These are phyloP conservation scores for Leccinellum rugosiceps DNA, from an alignment of 768 basidiomycete species.

Conservation along the genomic window DNA sequence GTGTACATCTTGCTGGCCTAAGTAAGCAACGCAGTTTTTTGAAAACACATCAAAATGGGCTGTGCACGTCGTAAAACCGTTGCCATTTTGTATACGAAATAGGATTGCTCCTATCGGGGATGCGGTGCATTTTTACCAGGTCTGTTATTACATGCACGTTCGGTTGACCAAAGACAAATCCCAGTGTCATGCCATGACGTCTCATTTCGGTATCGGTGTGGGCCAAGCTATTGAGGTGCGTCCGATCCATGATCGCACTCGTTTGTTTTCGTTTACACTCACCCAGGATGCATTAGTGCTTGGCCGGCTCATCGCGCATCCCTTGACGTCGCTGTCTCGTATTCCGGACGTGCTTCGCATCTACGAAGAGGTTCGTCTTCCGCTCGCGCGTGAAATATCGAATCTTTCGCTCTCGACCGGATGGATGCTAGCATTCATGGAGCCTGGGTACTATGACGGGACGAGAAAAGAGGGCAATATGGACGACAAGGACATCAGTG, in stretches of 20 bases:
- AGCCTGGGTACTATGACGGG: slow-evolving; percentile 23
- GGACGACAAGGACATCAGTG: slow-evolving; percentile 7
- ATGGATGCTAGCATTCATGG: slow-evolving; percentile 6
- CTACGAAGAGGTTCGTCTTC: slow-evolving; percentile 14
- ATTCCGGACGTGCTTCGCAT: slow-evolving; percentile 3
- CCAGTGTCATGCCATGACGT: slow-evolving; percentile 25
- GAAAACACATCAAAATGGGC: slow-evolving; percentile 41
- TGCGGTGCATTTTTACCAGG: slow-evolving; percentile 32
- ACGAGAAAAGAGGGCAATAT: slow-evolving; percentile 1
- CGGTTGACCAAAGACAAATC: not conserved
- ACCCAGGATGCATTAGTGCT: slow-evolving; percentile 20
- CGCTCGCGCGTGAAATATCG: slow-evolving; percentile 10
- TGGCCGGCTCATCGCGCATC: slow-evolving; percentile 22
- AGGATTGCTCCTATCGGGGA: slow-evolving; percentile 38
- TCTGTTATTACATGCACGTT: no score
- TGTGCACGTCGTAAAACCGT: slow-evolving; percentile 39
- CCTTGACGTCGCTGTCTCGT: slow-evolving; percentile 6
- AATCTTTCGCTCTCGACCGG: slow-evolving; percentile 8
- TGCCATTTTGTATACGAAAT: slow-evolving; percentile 38
- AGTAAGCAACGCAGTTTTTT: slow-evolving; percentile 25
- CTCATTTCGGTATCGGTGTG: slow-evolving; percentile 22
- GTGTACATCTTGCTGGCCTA: not conserved
- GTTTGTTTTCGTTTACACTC: not conserved
- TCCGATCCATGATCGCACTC: not conserved
- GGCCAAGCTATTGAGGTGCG: slow-evolving; percentile 27